Conservation (phyloP, 805 yeast species). For the Naumovozyma dairenensis region DNA sequence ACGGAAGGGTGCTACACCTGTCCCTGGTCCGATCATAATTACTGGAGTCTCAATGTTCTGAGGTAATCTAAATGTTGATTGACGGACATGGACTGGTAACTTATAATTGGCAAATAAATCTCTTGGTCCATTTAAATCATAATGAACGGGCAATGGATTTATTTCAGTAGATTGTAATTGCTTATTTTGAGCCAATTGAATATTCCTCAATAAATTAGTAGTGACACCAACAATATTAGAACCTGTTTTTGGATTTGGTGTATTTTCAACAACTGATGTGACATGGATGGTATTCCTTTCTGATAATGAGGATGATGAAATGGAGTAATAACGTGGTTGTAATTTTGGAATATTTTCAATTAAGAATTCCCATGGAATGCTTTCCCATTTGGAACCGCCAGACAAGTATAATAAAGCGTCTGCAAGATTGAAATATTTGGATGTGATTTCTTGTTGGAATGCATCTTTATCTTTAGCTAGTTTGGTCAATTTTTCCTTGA, state of each 20-base stretch:
- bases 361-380: conserved; percentile 75
- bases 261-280: conserved; percentile 87
- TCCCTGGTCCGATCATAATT: conserved; percentile 94
- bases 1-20: conserved; percentile 97
- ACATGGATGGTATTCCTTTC: conserved; percentile 70
- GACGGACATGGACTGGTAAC: conserved; percentile 86
- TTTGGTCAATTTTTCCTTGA: conserved; percentile 30
- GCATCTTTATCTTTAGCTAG: conserved; percentile 59
- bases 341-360: conserved; percentile 72
- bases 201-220: conserved; percentile 73
- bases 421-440: conserved; percentile 58
- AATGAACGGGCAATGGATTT: conserved; percentile 37
- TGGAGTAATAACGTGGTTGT: conserved; percentile 93
- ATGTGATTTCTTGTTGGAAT: conserved; percentile 58
- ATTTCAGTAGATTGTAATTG: conserved; percentile 15
- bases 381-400: conserved; percentile 54
- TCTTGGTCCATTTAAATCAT: conserved; percentile 82
- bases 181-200: conserved; percentile 52
- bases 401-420: conserved; percentile 61
- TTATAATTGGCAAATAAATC: conserved; percentile 36
- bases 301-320: conserved; percentile 76
- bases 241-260: conserved; percentile 21
- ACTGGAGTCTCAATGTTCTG: conserved; percentile 74
- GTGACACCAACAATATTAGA: conserved; percentile 59
- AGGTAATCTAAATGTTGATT: conserved; percentile 91